Evolutionary conservation across 2,329 filamentous ascomycete genomes (phyloP).

Genomic region (Penicillium sp.): DNA sequence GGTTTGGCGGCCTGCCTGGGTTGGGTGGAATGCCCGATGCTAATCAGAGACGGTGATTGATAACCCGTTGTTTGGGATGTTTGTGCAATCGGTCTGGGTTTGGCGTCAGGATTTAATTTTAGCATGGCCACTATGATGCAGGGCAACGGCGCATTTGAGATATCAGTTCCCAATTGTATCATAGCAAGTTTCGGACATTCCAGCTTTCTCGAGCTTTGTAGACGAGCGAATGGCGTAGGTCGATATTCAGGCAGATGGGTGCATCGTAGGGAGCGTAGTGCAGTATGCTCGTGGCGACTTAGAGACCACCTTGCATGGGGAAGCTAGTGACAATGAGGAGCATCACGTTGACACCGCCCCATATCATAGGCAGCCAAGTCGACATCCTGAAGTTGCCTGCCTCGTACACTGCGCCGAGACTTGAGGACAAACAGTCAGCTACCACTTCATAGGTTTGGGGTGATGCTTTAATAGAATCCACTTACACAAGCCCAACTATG

Average conservation of each 20-base stretch:
- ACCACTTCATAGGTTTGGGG: background rate
- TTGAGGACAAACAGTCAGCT: constrained; percentile 35
- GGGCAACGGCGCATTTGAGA: constrained; percentile 17
- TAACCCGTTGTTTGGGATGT: constrained; percentile 4
- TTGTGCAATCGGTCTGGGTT: constrained; percentile 11
- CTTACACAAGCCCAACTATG: constrained; percentile 77
- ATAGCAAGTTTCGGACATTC: constrained; percentile 10
- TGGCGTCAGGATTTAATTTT: constrained; percentile 20
- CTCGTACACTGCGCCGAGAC: constrained; percentile 76
- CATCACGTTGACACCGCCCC: constrained; percentile 81
- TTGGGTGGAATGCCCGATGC: constrained; percentile 45
- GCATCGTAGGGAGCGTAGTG: background rate
- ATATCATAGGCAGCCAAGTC: constrained; percentile 89
- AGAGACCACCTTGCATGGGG: constrained; percentile 87
- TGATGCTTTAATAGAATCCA: constrained; percentile 7
- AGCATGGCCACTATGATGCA: constrained; percentile 12
- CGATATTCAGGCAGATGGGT: background rate
- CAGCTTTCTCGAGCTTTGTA: background rate
- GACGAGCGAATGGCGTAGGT: background rate
- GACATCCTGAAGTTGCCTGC: constrained; percentile 87
- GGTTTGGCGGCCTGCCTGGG: constrained; percentile 34
- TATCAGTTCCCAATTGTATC: constrained; percentile 17
- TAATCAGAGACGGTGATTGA: constrained; percentile 54
- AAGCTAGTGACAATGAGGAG: constrained; percentile 85
- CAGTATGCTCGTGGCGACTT: constrained; percentile 27